phyloP scores from a whole-genome alignment of 2,329 filamentous ascomycete genomes.

The Balansia obtecta region DNA sequence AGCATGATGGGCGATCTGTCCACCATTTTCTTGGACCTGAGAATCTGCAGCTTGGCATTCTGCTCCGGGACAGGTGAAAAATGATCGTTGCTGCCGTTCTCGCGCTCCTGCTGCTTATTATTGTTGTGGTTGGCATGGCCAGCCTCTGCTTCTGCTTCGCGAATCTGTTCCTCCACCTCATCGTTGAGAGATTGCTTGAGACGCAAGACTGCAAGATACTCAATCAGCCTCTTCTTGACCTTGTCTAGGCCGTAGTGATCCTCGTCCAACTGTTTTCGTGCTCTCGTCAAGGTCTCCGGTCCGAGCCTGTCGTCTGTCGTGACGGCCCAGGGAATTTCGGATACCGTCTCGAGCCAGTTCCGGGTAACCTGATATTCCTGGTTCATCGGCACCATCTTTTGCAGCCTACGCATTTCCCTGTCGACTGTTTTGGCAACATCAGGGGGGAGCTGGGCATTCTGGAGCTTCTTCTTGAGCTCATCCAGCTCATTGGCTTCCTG shows the following conservation, averaged over 20 bases:
- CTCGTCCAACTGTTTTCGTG: conserved; percentile 82
- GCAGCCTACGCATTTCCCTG: conserved; percentile 73
- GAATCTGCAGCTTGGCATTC: conserved; percentile 54
- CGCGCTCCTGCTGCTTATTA: background rate
- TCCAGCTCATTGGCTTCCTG: conserved; percentile 84
- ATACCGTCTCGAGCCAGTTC: conserved; percentile 85
- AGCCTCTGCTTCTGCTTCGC: conserved; percentile 49
- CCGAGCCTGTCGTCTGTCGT: conserved; percentile 79
- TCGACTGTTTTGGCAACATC: conserved; percentile 88
- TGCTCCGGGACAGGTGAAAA: conserved; percentile 18
- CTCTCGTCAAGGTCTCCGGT: conserved; percentile 61
- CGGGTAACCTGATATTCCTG: conserved; percentile 91
- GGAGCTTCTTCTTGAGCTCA: conserved; percentile 77
- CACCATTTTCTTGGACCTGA: conserved; percentile 72
- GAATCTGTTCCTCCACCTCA: conserved; percentile 69
- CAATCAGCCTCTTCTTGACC: conserved; percentile 90
- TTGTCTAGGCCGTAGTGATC: conserved; percentile 95
- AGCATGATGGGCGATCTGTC: conserved; percentile 96
- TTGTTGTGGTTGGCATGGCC: conserved; percentile 32
- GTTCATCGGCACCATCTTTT: conserved; percentile 92
- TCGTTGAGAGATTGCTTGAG: conserved; percentile 86
- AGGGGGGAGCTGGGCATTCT: conserved; percentile 65
- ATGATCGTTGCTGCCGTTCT: background rate
- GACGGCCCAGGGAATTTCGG: conserved; percentile 86
- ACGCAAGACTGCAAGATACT: conserved; percentile 92